Percentiles rank a stretch among this genome's conserved stretches.
These are phyloP conservation scores for Psidium friedrichsthalianum DNA, from an alignment of 345 rosid genomes.

Conservation along the genomic window DNA sequence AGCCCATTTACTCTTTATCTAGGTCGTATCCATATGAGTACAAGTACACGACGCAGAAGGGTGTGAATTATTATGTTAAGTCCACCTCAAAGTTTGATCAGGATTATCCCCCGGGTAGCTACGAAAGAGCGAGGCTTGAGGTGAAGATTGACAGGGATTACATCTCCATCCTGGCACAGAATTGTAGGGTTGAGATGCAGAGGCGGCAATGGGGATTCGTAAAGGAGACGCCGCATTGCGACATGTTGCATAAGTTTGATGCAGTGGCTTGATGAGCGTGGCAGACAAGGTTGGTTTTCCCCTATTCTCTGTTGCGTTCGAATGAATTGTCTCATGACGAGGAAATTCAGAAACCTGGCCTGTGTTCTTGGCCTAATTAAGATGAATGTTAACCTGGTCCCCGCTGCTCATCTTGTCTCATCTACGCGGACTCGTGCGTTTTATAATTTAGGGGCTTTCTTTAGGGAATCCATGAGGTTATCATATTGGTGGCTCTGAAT, in stretches of 20 bases:
- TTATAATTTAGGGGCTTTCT: background rate
- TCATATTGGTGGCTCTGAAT: background rate
- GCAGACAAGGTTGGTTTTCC: slow-evolving; percentile 18
- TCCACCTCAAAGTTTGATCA: slow-evolving; percentile 64
- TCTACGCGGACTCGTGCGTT: background rate
- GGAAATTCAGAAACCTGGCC: background rate
- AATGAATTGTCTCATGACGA: background rate
- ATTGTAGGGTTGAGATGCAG: slow-evolving; percentile 79
- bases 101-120: slow-evolving; percentile 46
- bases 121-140: slow-evolving; percentile 41
- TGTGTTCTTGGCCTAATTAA: background rate
- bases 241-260: slow-evolving; percentile 50
- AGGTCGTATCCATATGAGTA: slow-evolving; percentile 67
- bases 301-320: background rate
- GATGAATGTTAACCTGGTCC: background rate
- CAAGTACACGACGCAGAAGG: slow-evolving; percentile 55
- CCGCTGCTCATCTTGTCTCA: background rate
- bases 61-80: slow-evolving; percentile 77
- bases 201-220: slow-evolving; percentile 86
- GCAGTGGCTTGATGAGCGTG: slow-evolving; percentile 25
- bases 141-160: slow-evolving; percentile 69
- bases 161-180: slow-evolving; percentile 49
- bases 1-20: slow-evolving; percentile 59
- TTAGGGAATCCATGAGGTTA: background rate
- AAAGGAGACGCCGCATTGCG: slow-evolving; percentile 78